Percentiles rank a stretch among this genome's conserved stretches.
These are phyloP conservation scores for Paramyrothecium roridum DNA, from an alignment of 2,329 filamentous ascomycete genomes.

Conservation along the genomic window DNA sequence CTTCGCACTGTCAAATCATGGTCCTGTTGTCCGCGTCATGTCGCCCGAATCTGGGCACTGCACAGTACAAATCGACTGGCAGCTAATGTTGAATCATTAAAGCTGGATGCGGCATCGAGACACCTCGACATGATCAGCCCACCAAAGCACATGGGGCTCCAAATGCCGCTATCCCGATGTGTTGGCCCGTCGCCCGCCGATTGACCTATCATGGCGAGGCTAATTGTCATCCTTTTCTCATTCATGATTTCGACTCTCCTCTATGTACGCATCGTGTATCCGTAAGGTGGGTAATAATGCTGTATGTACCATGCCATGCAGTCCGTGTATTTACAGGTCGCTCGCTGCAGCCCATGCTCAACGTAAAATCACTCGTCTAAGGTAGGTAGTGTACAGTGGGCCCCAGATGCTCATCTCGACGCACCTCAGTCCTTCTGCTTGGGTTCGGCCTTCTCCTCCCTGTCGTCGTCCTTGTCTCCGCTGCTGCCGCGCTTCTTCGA, in stretches of 20 bases:
- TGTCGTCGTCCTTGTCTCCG: conserved; percentile 34
- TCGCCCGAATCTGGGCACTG: background rate
- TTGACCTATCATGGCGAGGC: too few species aligned
- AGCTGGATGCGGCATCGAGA: background rate
- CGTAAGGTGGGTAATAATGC: too few species aligned
- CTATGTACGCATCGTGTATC: too few species aligned
- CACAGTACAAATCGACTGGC: background rate
- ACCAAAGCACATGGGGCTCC: background rate
- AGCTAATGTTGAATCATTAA: background rate
- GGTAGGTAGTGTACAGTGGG: background rate
- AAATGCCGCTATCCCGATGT: background rate
- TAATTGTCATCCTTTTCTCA: too few species aligned
- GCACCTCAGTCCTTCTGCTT: conserved; percentile 15
- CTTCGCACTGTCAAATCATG: background rate
- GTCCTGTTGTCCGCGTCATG: background rate
- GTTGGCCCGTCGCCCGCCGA: too few species aligned
- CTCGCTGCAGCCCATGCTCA: too few species aligned
- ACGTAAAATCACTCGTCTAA: too few species aligned
- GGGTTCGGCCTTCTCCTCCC: conserved; percentile 27
- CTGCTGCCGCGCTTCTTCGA: conserved; percentile 29
- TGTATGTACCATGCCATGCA: background rate
- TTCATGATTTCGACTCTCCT: too few species aligned
- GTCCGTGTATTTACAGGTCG: background rate
- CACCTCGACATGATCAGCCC: background rate
- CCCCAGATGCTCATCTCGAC: background rate